phyloP scores from a whole-genome alignment of 805 yeast species.

The Ogataea dorogensis region DNA sequence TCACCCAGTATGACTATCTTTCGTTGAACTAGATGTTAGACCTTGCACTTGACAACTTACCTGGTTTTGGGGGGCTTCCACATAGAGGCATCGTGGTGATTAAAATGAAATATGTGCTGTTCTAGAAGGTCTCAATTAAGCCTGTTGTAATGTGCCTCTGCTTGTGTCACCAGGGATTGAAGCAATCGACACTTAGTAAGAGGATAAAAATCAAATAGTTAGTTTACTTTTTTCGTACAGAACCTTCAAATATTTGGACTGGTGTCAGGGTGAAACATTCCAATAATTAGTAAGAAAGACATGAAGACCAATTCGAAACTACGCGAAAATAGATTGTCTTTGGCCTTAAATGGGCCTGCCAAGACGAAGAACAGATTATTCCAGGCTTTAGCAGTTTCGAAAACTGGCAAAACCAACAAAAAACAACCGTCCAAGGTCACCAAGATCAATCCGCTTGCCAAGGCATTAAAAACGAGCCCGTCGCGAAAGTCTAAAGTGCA shows the following conservation, averaged over 20 bases:
- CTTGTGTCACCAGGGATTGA: no score
- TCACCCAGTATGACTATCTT: slow-evolving; percentile 94
- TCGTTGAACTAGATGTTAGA: slow-evolving; percentile 58
- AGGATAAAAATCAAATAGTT: no score
- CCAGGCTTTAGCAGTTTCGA: not conserved
- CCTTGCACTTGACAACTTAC: slow-evolving; percentile 22
- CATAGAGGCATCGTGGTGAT: slow-evolving; percentile 41
- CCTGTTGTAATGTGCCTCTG: no score
- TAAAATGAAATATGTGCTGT: slow-evolving; percentile 1
- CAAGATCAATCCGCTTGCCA: not conserved
- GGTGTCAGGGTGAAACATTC: slow-evolving; percentile 11
- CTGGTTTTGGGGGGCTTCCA: slow-evolving; percentile 45
- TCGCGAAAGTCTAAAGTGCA: no score
- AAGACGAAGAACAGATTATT: not conserved
- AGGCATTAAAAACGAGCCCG: not conserved
- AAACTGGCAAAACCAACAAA: not conserved
- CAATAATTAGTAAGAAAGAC: no score
- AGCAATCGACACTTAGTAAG: no score
- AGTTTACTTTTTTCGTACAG: slow-evolving; percentile 7
- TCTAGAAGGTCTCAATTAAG: no score
- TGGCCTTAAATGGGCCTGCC: not conserved
- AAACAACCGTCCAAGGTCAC: not conserved
- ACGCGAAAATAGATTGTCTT: not conserved
- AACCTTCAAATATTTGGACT: not conserved
- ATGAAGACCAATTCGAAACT: not conserved